Percentiles rank a stretch among this genome's conserved stretches.
phyloP scores from a whole-genome alignment of 1,284 basidiomycete genomes.

The Mycosarcoma mackinlayi region DNA sequence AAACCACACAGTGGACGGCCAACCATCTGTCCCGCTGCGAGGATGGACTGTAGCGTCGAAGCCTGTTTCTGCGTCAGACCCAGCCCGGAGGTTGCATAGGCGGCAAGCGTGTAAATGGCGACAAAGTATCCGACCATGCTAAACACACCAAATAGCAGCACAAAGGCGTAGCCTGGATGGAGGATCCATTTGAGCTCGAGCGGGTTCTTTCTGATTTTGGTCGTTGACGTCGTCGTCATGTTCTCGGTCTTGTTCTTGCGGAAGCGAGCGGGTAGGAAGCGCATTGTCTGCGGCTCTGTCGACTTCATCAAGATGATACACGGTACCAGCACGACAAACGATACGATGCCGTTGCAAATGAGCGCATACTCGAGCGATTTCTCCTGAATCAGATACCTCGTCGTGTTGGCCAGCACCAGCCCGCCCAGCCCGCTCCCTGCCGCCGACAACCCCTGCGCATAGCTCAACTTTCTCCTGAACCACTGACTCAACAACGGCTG shows the following conservation, averaged over 20 bases:
- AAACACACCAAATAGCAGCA: conserved; percentile 58
- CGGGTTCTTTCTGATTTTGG: conserved; percentile 53
- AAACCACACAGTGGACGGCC: conserved; percentile 70
- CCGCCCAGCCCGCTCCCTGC: conserved; percentile 38
- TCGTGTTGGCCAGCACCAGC: conserved; percentile 40
- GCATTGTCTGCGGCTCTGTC: conserved; percentile 22
- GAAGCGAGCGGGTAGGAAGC: conserved; percentile 13
- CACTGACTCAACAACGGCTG: conserved; percentile 44
- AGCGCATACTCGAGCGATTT: conserved; percentile 51
- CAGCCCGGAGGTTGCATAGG: conserved; percentile 69
- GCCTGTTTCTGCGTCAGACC: conserved; percentile 69
- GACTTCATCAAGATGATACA: conserved; percentile 67
- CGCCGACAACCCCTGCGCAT: conserved; percentile 28
- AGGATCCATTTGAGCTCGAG: conserved; percentile 57
- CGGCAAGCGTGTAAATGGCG: conserved; percentile 70
- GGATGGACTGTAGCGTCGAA: conserved; percentile 69
- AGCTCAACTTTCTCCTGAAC: conserved; percentile 35
- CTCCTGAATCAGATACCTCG: conserved; percentile 35
- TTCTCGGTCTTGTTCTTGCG: conserved; percentile 6
- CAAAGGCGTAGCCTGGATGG: conserved; percentile 64
- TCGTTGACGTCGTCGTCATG: conserved; percentile 23
- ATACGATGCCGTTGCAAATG: conserved; percentile 66
- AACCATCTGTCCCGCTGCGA: conserved; percentile 70
- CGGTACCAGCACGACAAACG: conserved; percentile 66
- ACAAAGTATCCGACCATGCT: conserved; percentile 70